phyloP scores from a whole-genome alignment of 139 green algal genomes.

The Chlamydomonas sp. region DNA sequence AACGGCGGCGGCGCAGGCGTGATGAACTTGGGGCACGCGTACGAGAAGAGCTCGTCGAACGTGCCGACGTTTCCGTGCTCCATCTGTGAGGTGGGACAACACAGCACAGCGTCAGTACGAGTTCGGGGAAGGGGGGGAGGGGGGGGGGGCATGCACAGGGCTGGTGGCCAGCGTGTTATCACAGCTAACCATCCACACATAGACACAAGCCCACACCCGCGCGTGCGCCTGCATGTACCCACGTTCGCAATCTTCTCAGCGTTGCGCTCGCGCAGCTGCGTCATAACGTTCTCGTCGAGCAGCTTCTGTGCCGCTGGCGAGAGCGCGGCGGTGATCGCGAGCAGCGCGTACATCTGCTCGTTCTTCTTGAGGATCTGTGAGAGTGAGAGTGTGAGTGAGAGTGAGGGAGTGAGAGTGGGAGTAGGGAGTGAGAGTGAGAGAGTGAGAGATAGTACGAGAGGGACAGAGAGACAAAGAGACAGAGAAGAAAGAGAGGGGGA shows the following conservation, averaged over 20 bases:
- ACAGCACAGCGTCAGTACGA: too few relatives aligned
- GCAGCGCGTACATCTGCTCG: slow-evolving; percentile 94
- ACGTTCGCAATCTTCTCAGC: slow-evolving; percentile 78
- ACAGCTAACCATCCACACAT: too few relatives aligned
- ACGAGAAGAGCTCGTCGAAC: slow-evolving; percentile 91
- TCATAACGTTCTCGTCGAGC: slow-evolving; percentile 72
- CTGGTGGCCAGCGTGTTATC: slow-evolving; percentile 7
- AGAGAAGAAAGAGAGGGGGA: slow-evolving; percentile 4
- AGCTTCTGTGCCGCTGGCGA: slow-evolving; percentile 58
- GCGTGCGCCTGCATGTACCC: too few relatives aligned
- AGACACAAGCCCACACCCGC: too few relatives aligned
- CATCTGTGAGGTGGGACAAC: too few relatives aligned
- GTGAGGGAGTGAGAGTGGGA: too few relatives aligned
- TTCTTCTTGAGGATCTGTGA: slow-evolving; percentile 70
- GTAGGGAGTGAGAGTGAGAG: too few relatives aligned
- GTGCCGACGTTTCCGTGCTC: slow-evolving; percentile 33
- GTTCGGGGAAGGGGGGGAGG: too few relatives aligned
- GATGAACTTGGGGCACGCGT: slow-evolving; percentile 96
- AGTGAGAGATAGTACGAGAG: too few relatives aligned
- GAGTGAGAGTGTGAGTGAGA: too few relatives aligned
- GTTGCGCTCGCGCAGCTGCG: slow-evolving; percentile 41
- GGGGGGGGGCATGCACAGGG: too few relatives aligned
- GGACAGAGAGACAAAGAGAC: too few relatives aligned
- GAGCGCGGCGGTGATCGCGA: slow-evolving; percentile 74
- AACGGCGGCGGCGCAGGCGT: slow-evolving; percentile 56